Evolutionary conservation across 2,329 filamentous ascomycete genomes (phyloP), one percentile per base, ranked within the genome.

Genomic region (Celoporthe dispersa): DNA sequence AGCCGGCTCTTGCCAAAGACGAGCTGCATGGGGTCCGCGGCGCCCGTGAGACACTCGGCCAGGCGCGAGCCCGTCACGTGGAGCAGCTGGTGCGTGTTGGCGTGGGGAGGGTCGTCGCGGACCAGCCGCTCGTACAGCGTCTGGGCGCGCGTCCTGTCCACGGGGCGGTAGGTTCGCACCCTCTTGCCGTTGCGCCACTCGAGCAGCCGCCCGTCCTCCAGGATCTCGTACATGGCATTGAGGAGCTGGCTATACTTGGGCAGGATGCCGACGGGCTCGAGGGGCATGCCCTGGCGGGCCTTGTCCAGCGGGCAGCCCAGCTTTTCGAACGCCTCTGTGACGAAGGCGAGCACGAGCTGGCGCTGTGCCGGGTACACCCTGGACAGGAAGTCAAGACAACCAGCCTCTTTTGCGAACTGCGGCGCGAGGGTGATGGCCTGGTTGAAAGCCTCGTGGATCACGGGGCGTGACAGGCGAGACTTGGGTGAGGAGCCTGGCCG

Each of bases 31-130:
- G 77, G 75, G 64, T 85, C 81, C 0, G 71, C 72, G 1, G 73
- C 68, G 0, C 82, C 83, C 0, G 72, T 73, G 0, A 85, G 74
- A 65, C 79, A 81, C 0, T 78, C 76, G 0, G 82, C 81, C 0
- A 85, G 75, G 6, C 73, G 67, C 0, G 77, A 69, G 0, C 79
- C 83, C 0, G 77, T 78, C 3, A 73, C 73, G 12, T 77, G 64
- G 0, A 80, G 68, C 0, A 84, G 78, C 31, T 76, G 73, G 48
- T 78, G 73, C 25, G 78, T 78, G 6, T 67, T 74, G 2, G 61
- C 73, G 67, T 83, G 77, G 2, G 76, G 71, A 0, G 81, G 80
- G 31, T 48, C 33, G 37, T 67, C 64, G 1, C 14, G 16, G 12
- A 67, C 39, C 11, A 67, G 4, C n/a, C 25, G n/a, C 53, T 44